Conservation (phyloP, 2,329 filamentous ascomycete genomes). For the Scedosporium apiospermum region DNA sequence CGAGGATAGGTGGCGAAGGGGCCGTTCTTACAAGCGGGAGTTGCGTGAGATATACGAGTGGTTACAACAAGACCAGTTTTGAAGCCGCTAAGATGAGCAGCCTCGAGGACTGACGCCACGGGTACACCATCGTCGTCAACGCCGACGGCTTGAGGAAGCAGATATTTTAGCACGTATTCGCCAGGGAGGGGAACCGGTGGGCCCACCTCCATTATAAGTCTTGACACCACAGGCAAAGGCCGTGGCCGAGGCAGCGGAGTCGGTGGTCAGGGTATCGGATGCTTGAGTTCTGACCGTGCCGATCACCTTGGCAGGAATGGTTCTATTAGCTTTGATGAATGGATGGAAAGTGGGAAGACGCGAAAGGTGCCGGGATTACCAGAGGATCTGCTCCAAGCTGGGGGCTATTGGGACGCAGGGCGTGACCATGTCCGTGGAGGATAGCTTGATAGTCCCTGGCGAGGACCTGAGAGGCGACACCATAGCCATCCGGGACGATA, state of each 20-base stretch:
- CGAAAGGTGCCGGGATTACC: conserved; percentile 8
- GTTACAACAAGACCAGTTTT: conserved; percentile 16
- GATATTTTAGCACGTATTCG: not conserved
- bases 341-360: not conserved
- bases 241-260: conserved; percentile 16
- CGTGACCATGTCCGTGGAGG: conserved; percentile 10
- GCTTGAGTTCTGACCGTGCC: conserved; percentile 14
- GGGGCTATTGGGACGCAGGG: conserved; percentile 11
- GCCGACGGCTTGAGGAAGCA: conserved; percentile 10
- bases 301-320: conserved; percentile 9
- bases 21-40: conserved; percentile 10
- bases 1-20: not conserved
- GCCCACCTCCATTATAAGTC: conserved; percentile 15
- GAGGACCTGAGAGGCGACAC: conserved; percentile 19
- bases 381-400: conserved; percentile 14
- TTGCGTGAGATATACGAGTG: conserved; percentile 16
- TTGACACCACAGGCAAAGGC: conserved; percentile 16
- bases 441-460: conserved; percentile 15
- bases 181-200: not conserved
- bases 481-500: conserved; percentile 21
- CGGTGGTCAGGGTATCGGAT: conserved; percentile 14
- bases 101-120: conserved; percentile 15
- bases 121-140: conserved; percentile 14
- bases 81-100: conserved; percentile 14
- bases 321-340: not conserved